Evolutionary conservation across 371 early-diverging fungal species (phyloP), one percentile per base, ranked within the genome.

Genomic region (Mucor sp.): DNA sequence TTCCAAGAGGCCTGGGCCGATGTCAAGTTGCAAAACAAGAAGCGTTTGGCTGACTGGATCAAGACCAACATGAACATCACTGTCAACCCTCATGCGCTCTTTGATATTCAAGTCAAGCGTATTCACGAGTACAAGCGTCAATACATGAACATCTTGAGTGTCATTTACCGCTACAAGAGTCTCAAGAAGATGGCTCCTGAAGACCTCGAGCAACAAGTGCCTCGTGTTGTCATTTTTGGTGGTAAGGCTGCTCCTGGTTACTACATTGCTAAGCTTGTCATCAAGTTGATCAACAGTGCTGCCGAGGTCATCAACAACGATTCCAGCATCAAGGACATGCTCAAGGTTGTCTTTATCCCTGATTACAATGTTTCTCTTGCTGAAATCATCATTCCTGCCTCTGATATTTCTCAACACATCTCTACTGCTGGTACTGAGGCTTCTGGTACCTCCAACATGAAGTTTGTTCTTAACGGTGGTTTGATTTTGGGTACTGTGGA

Each of bases 61-160:
- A 80, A 87, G 67, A 67, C 69, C 7, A 81, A 84, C 28, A 86
- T 87, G 60, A 85, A 80, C 35, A 79, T 96, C 58, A 74, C 77
- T n/a, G 93, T 96, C 50, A 84, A 81, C 66, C 86, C 95, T 23
- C 84, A 94, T 64, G 92, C 96, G 1, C 75, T 96, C 63, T 97
- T 96, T 77, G 97, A 97, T 77, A 87, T 95, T 65, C 96, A 96
- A 79, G 95, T 95, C 72, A 96, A 95, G 85, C 92, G 97, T 79
- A 91, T 96, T 70, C 97, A 97, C 79, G 97, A 96, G 81, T 97
- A 96, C 84, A 96, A 97, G 86, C 93, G 97, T 68, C 97, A 97
- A 84, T 94, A 93, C 77, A 93, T 97, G 94, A 97, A 97, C 83
- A 95, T 97, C 68, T 78, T 97, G 35, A 82, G 89, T 53, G 95